Percentiles rank a stretch among this genome's conserved stretches.
phyloP scores from a whole-genome alignment of 2,329 filamentous ascomycete genomes.

The Neofusicoccum laricinum region DNA sequence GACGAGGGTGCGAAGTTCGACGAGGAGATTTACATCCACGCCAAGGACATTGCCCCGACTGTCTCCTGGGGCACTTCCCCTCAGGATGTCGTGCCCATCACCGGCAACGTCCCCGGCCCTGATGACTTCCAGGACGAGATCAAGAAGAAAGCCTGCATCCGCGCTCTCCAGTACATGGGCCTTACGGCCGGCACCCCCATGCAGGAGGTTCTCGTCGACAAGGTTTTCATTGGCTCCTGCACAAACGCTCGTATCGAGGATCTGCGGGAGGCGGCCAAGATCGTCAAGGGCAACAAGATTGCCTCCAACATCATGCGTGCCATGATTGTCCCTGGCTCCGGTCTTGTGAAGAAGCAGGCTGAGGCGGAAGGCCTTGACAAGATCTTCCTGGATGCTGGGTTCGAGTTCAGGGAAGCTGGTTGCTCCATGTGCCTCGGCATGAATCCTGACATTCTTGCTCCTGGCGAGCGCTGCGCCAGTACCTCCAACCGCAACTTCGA shows the following conservation, averaged over 20 bases:
- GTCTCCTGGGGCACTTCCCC: constrained; percentile 97
- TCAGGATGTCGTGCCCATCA: constrained; percentile 94
- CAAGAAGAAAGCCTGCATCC: constrained; percentile 75
- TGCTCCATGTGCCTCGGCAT: constrained; percentile 99
- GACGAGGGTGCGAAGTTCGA: constrained; percentile 90
- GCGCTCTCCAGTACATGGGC: constrained; percentile 96
- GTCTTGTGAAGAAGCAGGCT: constrained; percentile 87
- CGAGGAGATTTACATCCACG: constrained; percentile 82
- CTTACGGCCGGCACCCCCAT: constrained; percentile 81
- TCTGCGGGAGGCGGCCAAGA: constrained; percentile 77
- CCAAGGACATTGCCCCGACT: constrained; percentile 88
- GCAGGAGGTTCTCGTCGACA: constrained; percentile 89
- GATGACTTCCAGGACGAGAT: constrained; percentile 77
- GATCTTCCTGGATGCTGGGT: constrained; percentile 87
- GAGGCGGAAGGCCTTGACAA: constrained; percentile 90
- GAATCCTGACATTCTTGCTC: constrained; percentile 96
- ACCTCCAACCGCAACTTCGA: constrained; percentile 98
- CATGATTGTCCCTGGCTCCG: constrained; percentile 95
- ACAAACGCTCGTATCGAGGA: constrained; percentile 98
- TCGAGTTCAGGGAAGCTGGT: constrained; percentile 96
- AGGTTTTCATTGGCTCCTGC: constrained; percentile 97
- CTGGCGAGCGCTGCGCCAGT: constrained; percentile 88
- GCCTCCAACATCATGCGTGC: constrained; percentile 87
- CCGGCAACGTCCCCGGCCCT: constrained; percentile 82
- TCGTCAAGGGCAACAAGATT: constrained; percentile 84